Base-by-base conservation (phyloP, 257 asterid genomes). In the Orobanche coerulescens region DNA sequence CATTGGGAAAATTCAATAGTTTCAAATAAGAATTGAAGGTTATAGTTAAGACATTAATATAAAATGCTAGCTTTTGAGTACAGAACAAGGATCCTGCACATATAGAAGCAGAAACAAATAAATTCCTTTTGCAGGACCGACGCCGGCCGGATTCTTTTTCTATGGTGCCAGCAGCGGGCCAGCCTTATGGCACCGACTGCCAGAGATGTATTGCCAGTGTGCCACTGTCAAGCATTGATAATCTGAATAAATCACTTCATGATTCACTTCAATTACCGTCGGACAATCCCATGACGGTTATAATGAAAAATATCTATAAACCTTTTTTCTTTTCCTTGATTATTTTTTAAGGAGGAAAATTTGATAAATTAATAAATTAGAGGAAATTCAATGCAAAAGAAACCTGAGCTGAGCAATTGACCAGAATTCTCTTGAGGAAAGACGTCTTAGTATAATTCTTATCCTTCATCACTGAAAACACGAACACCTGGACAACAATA, bases 341-440 rank as follows among this genome's bases (percentile, higher is more conserved):
- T 22, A 50, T 24, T 42, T 5, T 14, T 47, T 22, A 13, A 3
- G 13, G 39, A 42, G 13, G 0, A 18, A 47, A 16, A 54, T 9
- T 11, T 25, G 31, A 37, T 5, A 18, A 15, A 46, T 34, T 13
- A 33, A 36, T 8, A 11, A 34, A 43, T n/a, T 13, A 25, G 0
- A 53, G 26, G 59, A 34, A 44, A 20, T 34, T 36, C 8, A 46
- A 70, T 8, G 22, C n/a, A 62, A 71, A 66, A 31, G 67, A 73
- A 92, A 95, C 98, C 86, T 4, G 95, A 75, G 85, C 74, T 62
- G 91, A 79, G 63, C 97, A 88, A 61, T 74, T 84, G 69, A 80
- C 68, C 74, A 86, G 72, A 66, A 88, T 59, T 64, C 87, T 76
- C 71, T 74, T 82, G 67, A 88, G 82, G 34, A 84, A 40, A 20